phyloP scores from a whole-genome alignment of 1,139 yeast species.

The Hemisphaericaspora subhashii region DNA sequence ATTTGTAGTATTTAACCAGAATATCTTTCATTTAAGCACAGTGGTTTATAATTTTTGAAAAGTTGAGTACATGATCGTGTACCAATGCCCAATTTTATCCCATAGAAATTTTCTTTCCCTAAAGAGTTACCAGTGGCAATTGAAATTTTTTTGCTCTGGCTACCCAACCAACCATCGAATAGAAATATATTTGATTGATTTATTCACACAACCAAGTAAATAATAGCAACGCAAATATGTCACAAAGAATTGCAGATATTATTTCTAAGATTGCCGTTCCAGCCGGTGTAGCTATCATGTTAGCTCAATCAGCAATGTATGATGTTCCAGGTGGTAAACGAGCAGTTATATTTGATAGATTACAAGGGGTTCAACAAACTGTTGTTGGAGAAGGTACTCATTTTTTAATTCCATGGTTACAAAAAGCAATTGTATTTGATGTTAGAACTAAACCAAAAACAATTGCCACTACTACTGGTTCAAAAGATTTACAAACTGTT shows the following conservation, averaged over 20 bases:
- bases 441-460: constrained; percentile 91
- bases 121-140: no score
- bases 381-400: constrained; percentile 98
- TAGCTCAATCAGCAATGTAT: constrained; percentile 74
- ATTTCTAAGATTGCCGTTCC: constrained; percentile 62
- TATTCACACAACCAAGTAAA: background rate
- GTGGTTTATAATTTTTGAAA: no score
- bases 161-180: no score
- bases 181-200: background rate
- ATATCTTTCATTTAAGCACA: no score
- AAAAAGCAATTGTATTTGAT: constrained; percentile 84
- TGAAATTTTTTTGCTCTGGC: no score
- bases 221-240: constrained; percentile 23
- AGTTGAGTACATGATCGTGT: no score
- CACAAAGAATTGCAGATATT: constrained; percentile 39
- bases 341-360: constrained; percentile 92
- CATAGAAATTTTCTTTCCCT: no score
- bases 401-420: constrained; percentile 94
- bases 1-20: no score
- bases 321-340: constrained; percentile 96
- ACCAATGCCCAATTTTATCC: no score
- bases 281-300: constrained; percentile 63
- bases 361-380: constrained; percentile 79
- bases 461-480: constrained; percentile 93
- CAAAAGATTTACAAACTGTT: constrained; percentile 95